Evolutionary conservation across 345 rosid genomes (phyloP).

Genomic region (Populus simonii): DNA sequence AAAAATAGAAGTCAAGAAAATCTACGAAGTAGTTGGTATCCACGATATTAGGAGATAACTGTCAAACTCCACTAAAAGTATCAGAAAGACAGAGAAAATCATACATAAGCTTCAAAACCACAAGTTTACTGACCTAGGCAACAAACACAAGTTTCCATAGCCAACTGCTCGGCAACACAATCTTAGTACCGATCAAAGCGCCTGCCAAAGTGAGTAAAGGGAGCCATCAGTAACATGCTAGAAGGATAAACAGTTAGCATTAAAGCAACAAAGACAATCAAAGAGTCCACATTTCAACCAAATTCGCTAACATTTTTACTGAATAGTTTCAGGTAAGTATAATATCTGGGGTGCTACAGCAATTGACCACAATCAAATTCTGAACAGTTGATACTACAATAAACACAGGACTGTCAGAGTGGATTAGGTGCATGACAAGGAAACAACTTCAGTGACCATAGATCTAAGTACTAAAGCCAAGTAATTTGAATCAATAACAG

Average conservation of each 20-base stretch:
- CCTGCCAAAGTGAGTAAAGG: slow-evolving; percentile 25
- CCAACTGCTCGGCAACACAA: slow-evolving; percentile 9
- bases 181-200: slow-evolving; percentile 46
- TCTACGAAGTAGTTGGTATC: slow-evolving; percentile 10
- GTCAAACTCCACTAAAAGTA: slow-evolving; percentile 18
- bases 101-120: slow-evolving; percentile 10
- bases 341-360: neutral
- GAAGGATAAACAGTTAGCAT: neutral
- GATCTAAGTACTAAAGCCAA: neutral
- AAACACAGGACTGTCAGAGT: neutral
- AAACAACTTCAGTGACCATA: neutral
- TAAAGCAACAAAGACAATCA: neutral
- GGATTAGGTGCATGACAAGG: neutral
- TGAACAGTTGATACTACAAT: neutral
- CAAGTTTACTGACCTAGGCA: slow-evolving; percentile 17
- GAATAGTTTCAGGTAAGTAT: neutral
- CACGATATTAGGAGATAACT: slow-evolving; percentile 5
- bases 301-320: neutral
- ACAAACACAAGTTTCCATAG: slow-evolving; percentile 7
- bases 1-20: slow-evolving; percentile 20
- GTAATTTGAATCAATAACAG: neutral
- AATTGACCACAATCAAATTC: neutral
- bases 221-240: neutral
- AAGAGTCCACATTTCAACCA: neutral
- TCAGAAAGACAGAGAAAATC: slow-evolving; percentile 17